phyloP scores from a whole-genome alignment of 2,329 filamentous ascomycete genomes.

The Monosporascus sp. region DNA sequence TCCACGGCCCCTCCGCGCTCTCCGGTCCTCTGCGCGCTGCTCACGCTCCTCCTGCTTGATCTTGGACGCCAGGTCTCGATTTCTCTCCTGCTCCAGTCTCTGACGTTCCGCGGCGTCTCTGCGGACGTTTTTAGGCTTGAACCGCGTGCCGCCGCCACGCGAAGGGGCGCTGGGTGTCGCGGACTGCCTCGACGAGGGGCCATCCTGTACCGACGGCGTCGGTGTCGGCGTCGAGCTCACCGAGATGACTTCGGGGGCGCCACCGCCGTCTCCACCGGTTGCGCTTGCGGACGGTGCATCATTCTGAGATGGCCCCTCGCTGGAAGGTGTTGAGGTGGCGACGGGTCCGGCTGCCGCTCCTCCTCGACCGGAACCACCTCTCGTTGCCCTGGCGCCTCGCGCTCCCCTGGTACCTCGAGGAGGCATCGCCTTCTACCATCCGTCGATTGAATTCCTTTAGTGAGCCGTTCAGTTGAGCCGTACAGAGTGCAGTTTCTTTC shows the following conservation, averaged over 20 bases:
- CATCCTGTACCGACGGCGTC: neutral
- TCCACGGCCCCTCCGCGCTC: constrained; percentile 31
- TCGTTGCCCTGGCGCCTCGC: constrained; percentile 2
- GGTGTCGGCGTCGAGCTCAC: neutral
- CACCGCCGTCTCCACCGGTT: neutral
- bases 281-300: neutral
- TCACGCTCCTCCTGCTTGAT: constrained; percentile 28
- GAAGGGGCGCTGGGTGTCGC: constrained; percentile 30
- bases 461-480: neutral
- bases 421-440: constrained; percentile 2
- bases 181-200: constrained; percentile 15
- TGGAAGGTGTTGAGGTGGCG: constrained; percentile 1
- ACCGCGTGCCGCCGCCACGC: constrained; percentile 30
- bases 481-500: neutral
- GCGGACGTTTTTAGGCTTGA: constrained; percentile 43
- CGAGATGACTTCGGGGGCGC: neutral
- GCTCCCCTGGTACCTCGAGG: constrained; percentile 8
- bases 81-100: constrained; percentile 34
- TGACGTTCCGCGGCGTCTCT: constrained; percentile 46
- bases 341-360: constrained; percentile 2
- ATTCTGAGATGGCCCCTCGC: neutral
- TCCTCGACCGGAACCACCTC: constrained; percentile 3
- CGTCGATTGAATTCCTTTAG: neutral
- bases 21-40: constrained; percentile 24
- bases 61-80: constrained; percentile 20